phyloP scores from a whole-genome alignment of 345 rosid genomes.

The Conringia planisiliqua region DNA sequence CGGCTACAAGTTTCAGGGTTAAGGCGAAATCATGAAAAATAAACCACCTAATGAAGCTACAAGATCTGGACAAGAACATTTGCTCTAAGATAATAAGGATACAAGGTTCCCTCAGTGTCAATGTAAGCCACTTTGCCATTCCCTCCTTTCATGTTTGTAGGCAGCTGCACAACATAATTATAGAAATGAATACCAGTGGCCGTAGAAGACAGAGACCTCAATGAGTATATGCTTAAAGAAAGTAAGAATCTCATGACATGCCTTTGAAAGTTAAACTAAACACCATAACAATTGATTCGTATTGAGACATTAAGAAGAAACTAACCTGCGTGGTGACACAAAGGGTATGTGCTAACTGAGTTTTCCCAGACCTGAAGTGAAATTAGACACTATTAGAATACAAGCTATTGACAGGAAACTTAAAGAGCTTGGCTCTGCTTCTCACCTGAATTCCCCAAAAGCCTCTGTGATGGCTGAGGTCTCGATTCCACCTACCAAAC shows the following conservation, averaged over 20 bases:
- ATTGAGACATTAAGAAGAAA: conserved; percentile 13
- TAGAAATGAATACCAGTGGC: not conserved
- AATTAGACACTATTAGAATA: not conserved
- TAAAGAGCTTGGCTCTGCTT: conserved; percentile 6
- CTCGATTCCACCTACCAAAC: conserved; percentile 76
- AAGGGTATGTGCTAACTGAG: conserved; percentile 83
- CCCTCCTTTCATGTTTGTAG: conserved; percentile 81
- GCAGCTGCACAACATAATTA: conserved; percentile 51
- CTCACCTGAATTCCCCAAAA: conserved; percentile 89
- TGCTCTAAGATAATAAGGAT: conserved; percentile 34
- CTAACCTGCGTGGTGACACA: conserved; percentile 84
- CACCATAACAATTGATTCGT: not conserved
- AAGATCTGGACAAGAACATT: not conserved
- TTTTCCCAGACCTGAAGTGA: conserved; percentile 77
- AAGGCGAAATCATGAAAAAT: conserved; percentile 29
- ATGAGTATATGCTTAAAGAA: not conserved
- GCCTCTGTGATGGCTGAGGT: conserved; percentile 82
- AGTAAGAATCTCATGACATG: not conserved
- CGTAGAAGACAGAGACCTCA: not conserved
- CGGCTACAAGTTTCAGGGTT: conserved; percentile 52
- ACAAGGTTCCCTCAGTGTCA: conserved; percentile 93
- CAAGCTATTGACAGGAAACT: not conserved
- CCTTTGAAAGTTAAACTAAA: not conserved
- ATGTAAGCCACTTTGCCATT: conserved; percentile 93
- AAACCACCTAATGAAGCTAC: not conserved